Evolutionary conservation across 305 asterid genomes (phyloP).

Genomic region (Ilex paraguariensis): DNA sequence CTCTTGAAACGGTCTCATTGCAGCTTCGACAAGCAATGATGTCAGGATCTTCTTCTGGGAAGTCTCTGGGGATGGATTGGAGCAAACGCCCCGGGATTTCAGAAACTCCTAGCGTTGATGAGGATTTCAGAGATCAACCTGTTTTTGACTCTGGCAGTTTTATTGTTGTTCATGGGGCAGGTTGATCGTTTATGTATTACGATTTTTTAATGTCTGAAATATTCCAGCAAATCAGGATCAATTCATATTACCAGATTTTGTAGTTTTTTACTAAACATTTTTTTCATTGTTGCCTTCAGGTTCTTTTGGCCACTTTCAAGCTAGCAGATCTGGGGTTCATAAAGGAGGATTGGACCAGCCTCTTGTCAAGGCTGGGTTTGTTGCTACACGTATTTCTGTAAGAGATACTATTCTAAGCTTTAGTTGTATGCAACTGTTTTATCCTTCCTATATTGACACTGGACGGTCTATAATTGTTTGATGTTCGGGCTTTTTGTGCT

Average conservation of each 20-base stretch:
- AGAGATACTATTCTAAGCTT: constrained; percentile 19
- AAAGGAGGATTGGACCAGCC: constrained; percentile 72
- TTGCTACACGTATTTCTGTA: constrained; percentile 95
- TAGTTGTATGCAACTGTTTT: constrained; percentile 2
- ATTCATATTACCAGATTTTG: too few relatives aligned
- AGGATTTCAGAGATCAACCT: constrained; percentile 36
- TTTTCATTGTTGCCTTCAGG: constrained; percentile 40
- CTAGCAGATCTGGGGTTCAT: constrained; percentile 90
- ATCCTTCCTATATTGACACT: too few relatives aligned
- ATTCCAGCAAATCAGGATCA: too few relatives aligned
- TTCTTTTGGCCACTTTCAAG: constrained; percentile 97
- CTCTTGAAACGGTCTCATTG: constrained; percentile 52
- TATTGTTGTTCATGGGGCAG: constrained; percentile 94
- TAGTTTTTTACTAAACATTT: not conserved
- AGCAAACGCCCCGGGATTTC: constrained; percentile 70
- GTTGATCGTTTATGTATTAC: constrained; percentile 30
- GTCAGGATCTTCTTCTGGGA: constrained; percentile 29
- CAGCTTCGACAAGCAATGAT: constrained; percentile 76
- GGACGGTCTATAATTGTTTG: too few relatives aligned
- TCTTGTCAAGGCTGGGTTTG: constrained; percentile 91
- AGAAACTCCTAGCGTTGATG: constrained; percentile 32
- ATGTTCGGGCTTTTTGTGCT: too few relatives aligned
- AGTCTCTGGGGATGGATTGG: constrained; percentile 79
- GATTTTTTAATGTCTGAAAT: too few relatives aligned
- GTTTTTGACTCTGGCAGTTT: constrained; percentile 40